Evolutionary conservation across 2,329 filamentous ascomycete genomes (phyloP).

Genomic region (Aspergillus sp.): DNA sequence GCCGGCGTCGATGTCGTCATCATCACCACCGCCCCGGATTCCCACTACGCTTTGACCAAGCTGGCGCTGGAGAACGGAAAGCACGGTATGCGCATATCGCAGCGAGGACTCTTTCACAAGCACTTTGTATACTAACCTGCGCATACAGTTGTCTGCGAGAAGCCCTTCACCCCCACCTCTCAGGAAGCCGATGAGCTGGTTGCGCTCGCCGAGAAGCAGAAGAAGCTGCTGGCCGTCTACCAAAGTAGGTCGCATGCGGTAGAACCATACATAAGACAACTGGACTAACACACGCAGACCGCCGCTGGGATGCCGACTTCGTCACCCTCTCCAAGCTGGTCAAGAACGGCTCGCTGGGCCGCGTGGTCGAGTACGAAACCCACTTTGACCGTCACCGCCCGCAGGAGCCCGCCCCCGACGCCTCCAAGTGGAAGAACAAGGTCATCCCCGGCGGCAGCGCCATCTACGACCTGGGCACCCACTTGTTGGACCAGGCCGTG

Average conservation of each 20-base stretch:
- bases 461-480: conserved; percentile 73
- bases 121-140: neutral
- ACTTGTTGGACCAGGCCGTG: conserved; percentile 74
- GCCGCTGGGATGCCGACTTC: conserved; percentile 77
- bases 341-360: conserved; percentile 59
- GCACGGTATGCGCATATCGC: conserved; percentile 48
- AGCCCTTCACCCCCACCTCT: conserved; percentile 74
- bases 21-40: conserved; percentile 69
- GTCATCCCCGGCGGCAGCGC: conserved; percentile 64
- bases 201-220: conserved; percentile 51
- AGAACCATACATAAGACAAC: neutral
- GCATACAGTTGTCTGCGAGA: conserved; percentile 67
- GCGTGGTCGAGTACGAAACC: conserved; percentile 74
- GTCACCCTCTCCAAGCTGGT: conserved; percentile 66
- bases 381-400: conserved; percentile 76
- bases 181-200: conserved; percentile 66
- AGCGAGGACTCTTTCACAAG: neutral
- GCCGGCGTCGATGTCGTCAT: conserved; percentile 66
- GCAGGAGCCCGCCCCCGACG: conserved; percentile 45
- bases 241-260: conserved; percentile 51
- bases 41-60: conserved; percentile 66
- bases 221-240: conserved; percentile 64
- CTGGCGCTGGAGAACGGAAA: conserved; percentile 68
- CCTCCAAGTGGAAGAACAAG: conserved; percentile 65
- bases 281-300: conserved; percentile 41